Percentiles rank a stretch among this genome's conserved stretches.
These are phyloP conservation scores for Candida parachauliodes DNA, from an alignment of 805 yeast genomes.

Conservation along the genomic window DNA sequence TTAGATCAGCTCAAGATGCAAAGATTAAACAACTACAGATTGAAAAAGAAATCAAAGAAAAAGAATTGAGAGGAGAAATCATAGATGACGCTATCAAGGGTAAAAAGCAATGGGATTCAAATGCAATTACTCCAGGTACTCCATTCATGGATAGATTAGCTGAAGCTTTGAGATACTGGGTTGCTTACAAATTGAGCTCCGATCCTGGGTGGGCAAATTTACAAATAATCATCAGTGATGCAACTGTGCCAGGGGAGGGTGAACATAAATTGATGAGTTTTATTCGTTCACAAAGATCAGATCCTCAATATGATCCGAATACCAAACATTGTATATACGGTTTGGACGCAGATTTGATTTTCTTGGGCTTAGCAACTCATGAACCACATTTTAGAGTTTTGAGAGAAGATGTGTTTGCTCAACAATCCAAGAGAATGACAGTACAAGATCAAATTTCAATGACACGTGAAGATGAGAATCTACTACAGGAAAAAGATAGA, in stretches of 20 bases:
- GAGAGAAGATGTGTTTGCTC: conserved; percentile 95
- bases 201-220: conserved; percentile 94
- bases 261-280: conserved; percentile 98
- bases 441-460: conserved; percentile 50
- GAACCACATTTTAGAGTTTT: conserved; percentile 94
- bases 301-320: conserved; percentile 85
- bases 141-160: conserved; percentile 95
- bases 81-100: conserved; percentile 74
- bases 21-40: conserved; percentile 70
- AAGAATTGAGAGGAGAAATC: conserved; percentile 62
- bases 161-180: conserved; percentile 81
- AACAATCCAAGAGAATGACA: conserved; percentile 49
- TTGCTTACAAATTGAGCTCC: conserved; percentile 76
- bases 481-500: conserved; percentile 39
- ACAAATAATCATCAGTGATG: conserved; percentile 90
- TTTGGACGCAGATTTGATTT: conserved; percentile 94
- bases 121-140: conserved; percentile 98
- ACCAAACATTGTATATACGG: conserved; percentile 97
- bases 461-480: conserved; percentile 55
- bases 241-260: conserved; percentile 99
- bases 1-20: conserved; percentile 89
- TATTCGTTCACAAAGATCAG: conserved; percentile 83
- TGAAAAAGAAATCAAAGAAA: conserved; percentile 54
- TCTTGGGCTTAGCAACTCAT: conserved; percentile 93
- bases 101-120: conserved; percentile 88